A percentile compares a stretch with the other conserved stretches of the same genome.
Conservation (phyloP, 805 yeast genomes). For the Starmerella apis region DNA sequence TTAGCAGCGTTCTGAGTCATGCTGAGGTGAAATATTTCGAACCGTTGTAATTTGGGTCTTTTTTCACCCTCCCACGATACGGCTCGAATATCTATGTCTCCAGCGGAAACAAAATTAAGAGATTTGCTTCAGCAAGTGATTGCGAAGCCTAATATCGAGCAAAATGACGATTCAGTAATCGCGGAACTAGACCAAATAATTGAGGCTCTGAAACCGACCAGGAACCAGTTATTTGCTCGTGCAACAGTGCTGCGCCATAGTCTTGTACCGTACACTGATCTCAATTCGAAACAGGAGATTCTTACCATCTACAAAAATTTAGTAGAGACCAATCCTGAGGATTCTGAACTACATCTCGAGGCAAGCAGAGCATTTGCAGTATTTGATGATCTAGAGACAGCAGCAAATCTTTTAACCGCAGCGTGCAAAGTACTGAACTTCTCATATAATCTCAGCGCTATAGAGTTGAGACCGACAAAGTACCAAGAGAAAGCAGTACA, state of each 20-base stretch:
- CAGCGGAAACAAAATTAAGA: background rate
- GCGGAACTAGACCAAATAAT: background rate
- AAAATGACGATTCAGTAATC: background rate
- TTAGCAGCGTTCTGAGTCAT: background rate
- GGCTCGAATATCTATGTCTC: background rate
- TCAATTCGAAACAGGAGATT: background rate
- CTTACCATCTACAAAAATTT: slow-evolving; percentile 21
- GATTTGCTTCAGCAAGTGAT: background rate
- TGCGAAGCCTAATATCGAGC: background rate
- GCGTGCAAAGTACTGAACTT: slow-evolving; percentile 15
- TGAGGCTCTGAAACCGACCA: background rate
- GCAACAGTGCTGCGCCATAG: background rate
- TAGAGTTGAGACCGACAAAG: slow-evolving; percentile 5
- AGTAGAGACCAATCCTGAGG: slow-evolving; percentile 32
- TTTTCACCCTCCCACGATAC: background rate
- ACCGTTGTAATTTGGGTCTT: background rate
- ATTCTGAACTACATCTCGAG: slow-evolving; percentile 50
- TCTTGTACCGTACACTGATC: background rate
- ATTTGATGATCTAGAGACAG: slow-evolving; percentile 28
- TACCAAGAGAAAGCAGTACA: slow-evolving; percentile 6
- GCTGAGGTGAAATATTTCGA: background rate
- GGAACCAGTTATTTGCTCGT: background rate
- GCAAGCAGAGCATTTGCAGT: slow-evolving; percentile 41
- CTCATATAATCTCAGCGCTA: slow-evolving; percentile 5
- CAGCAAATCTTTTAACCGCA: slow-evolving; percentile 22